A percentile compares a stretch with the other conserved stretches of the same genome.
Evolutionary conservation across 352 stramenopile species (phyloP).

Genomic region (Stramenopiles sp.): DNA sequence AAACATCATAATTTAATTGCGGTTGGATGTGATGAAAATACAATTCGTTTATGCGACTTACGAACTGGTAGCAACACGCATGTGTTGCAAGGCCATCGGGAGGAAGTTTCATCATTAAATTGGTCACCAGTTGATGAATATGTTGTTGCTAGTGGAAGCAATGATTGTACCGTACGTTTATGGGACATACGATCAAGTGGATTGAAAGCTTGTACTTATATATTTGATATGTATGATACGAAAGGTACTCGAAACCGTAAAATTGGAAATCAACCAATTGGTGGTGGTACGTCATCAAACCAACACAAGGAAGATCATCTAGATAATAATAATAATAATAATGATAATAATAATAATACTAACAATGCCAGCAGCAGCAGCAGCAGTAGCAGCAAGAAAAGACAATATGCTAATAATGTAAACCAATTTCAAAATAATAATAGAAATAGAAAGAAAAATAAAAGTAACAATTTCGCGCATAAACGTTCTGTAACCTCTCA

Average conservation of each 20-base stretch:
- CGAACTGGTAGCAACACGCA: slow-evolving; percentile 35
- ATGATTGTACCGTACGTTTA: slow-evolving; percentile 40
- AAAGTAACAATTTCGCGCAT: background rate
- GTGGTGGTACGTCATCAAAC: slow-evolving; percentile 11
- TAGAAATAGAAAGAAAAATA: background rate
- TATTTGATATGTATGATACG: slow-evolving; percentile 30
- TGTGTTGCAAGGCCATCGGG: slow-evolving; percentile 39
- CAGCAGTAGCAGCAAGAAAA: too few species aligned
- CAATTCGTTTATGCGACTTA: slow-evolving; percentile 52
- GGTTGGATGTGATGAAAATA: slow-evolving; percentile 31
- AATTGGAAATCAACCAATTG: slow-evolving; percentile 30
- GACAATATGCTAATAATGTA: background rate
- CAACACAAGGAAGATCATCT: too few species aligned
- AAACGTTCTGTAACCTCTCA: too few species aligned
- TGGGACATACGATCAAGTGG: slow-evolving; percentile 62
- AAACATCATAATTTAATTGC: slow-evolving; percentile 38
- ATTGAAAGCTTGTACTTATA: slow-evolving; percentile 47
- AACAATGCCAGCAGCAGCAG: too few species aligned
- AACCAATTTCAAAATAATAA: background rate
- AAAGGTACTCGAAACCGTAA: background rate
- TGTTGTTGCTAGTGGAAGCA: slow-evolving; percentile 33
- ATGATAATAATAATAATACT: too few species aligned
- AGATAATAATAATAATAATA: too few species aligned
- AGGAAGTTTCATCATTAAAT: slow-evolving; percentile 44
- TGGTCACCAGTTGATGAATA: slow-evolving; percentile 48